Base-by-base conservation (phyloP, 2,329 filamentous ascomycete species). In the Akanthomyces dipterigenus region DNA sequence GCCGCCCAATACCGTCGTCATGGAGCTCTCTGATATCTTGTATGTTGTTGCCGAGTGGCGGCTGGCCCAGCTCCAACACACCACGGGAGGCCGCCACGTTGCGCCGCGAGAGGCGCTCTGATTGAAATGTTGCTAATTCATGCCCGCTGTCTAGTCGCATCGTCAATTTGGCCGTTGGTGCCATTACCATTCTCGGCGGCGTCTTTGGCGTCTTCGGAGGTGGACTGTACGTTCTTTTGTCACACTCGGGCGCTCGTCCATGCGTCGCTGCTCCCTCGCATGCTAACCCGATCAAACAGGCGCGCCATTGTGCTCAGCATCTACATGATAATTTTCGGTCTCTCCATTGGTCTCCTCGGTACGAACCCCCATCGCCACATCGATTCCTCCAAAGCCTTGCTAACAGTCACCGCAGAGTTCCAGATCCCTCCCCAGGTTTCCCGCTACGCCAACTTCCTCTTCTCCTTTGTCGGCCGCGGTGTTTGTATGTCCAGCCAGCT, bases 381-480 rank as follows among this genome's bases (percentile, higher is more conserved):
- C 16, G 34, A 12, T 22, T 4, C n/a, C 26, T 16, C 43, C 20
- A 38, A 38, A 20, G 45, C 26, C 49, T 48, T 45, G 43, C 69
- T 73, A 64, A 74, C 66, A 60, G 40, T 12, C 42, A 40, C 26
- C 12, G 40, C 69, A 82, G 95, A 99, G 77, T 96, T 98, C 80
- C 89, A 96, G 77, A 93, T 97, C 69, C 93, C 95, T 55, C 91
- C 93, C 63, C 93, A 96, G 74, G 83, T 96, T 60, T 89, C 92
- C 62, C 88, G 91, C 78, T 96, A 98, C 80, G 93, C 92, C 60
- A 96, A 91, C 12, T 99, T 99, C 82, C 88, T 98, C 77, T 98
- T 98, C 82, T 96, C 91, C 62, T 98, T 99, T 82, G 79, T 98
- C 68, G 95, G 95, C 64, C 92, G 95, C 72, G 95, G 95, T 77